These are phyloP conservation scores for Camptophora hylomeconis DNA, from an alignment of 2,329 filamentous ascomycete species.

Conservation along the genomic window DNA sequence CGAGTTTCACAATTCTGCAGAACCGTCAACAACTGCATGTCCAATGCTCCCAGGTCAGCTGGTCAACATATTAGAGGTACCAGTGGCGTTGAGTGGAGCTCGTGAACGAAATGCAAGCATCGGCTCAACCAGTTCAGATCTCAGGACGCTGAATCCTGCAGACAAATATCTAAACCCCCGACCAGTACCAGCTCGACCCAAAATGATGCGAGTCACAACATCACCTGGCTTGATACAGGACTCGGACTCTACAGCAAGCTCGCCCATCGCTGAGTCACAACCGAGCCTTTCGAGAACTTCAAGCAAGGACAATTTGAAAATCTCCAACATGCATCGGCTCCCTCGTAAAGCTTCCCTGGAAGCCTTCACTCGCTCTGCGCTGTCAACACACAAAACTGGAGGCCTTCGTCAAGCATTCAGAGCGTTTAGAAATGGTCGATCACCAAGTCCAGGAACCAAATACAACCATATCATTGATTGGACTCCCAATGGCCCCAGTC, in stretches of 20 bases:
- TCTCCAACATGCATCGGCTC: conserved; percentile 14
- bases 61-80: conserved; percentile 74
- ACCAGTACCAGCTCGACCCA: conserved; percentile 37
- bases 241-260: conserved; percentile 1
- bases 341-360: conserved; percentile 18
- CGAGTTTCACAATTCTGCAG: conserved; percentile 60
- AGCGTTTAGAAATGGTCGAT: conserved; percentile 4
- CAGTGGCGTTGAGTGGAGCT: conserved; percentile 44
- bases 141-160: conserved; percentile 63
- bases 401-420: conserved; percentile 4
- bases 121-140: conserved; percentile 45
- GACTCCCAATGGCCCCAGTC: too few species aligned
- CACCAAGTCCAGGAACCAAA: conserved; percentile 1
- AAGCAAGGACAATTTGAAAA: conserved; percentile 2
- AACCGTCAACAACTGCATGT: conserved; percentile 65
- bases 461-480: too few species aligned
- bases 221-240: conserved; percentile 21
- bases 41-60: conserved; percentile 78
- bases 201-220: conserved; percentile 32
- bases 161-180: conserved; percentile 63
- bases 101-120: conserved; percentile 53
- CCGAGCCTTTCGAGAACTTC: too few species aligned
- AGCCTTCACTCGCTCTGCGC: not conserved
- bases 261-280: too few species aligned
- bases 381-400: not conserved